Base-by-base conservation (phyloP, 176 grass and related monocot genomes). In the Alloteropsis semialata region DNA sequence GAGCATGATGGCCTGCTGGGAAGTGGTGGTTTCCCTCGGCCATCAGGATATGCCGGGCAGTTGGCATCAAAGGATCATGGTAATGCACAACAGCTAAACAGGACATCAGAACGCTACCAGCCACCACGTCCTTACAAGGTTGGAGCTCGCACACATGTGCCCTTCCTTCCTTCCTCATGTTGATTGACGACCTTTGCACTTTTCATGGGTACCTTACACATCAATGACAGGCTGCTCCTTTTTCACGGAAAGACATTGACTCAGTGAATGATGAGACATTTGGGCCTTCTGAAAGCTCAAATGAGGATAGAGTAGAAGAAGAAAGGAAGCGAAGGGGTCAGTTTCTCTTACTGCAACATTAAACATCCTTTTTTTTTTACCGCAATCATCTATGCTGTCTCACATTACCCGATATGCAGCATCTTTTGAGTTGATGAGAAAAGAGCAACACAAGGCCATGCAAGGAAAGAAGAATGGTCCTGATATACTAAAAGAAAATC, bases 391-490 rank as follows among this genome's bases (percentile, higher is more conserved):
- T 81, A 37, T 18, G n/a, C 22, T 65, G 19, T 69, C 88, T 87
- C 77, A 83, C 44, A 7, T 60, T 63, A 22, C 39, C 62, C 74
- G 72, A 9, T 84, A 41, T 88, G 80, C 91, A 99, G 97, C 82
- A 56, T 99, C 97, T 33, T 99, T 99, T 89, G 97, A 99, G 76
- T 74, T 94, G 62, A 99, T 99, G 92, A 99, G 97, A 82, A 94
- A 99, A 85, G 93, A 99, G 81, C 97, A 96, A 75, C 93, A 99
- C 32, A 94, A 90, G 92, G 32, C 84, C 63, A 71, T 99, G 56
- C 93, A 92, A 79, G 97, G 93, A 82, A 96, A 96, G 70, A 92
- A 90, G 68, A 96, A 22, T 49, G 61, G 76, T 42, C 82, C 86
- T 81, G 79, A 86, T 72, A 41, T 30, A 76, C 42, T 77, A 18